Percentiles rank a stretch among this genome's conserved stretches.
phyloP scores from a whole-genome alignment of 208 protist genomes.

The Acanthamoeba lenticulata region DNA sequence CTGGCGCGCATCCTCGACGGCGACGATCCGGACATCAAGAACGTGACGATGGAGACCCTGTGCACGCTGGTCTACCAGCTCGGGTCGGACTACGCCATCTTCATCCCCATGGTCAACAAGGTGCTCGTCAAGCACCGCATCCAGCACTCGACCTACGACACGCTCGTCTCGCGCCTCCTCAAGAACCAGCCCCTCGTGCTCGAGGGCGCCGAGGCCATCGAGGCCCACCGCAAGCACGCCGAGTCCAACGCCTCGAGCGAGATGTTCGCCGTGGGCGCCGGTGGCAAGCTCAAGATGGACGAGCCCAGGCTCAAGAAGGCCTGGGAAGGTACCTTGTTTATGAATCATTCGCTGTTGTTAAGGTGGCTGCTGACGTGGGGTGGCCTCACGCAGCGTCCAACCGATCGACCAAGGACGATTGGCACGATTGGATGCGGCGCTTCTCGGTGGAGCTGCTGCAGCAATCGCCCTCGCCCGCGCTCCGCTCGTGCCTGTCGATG shows the following conservation, averaged over 20 bases:
- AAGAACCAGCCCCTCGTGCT: conserved; percentile 76
- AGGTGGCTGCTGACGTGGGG: neutral
- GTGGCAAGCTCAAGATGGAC: conserved; percentile 77
- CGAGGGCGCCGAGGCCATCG: neutral
- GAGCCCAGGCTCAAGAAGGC: conserved; percentile 85
- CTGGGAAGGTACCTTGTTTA: conserved; percentile 79
- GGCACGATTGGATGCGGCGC: conserved; percentile 90
- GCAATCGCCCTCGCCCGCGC: conserved; percentile 91
- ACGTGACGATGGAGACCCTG: conserved; percentile 80
- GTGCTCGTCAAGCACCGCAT: conserved; percentile 79
- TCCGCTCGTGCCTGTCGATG: conserved; percentile 89
- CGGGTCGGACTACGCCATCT: conserved; percentile 88
- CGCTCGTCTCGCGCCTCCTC: conserved; percentile 76
- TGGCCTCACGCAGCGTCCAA: neutral
- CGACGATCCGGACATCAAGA: conserved; percentile 11
- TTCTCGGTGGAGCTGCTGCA: conserved; percentile 91
- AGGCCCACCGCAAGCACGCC: neutral
- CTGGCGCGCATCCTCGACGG: conserved; percentile 45
- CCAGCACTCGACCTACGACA: conserved; percentile 76
- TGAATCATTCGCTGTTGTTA: conserved; percentile 84
- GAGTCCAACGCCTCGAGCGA: neutral
- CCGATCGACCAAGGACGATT: conserved; percentile 6
- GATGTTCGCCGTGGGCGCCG: neutral
- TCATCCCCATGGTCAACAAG: conserved; percentile 89
- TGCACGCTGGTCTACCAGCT: conserved; percentile 88